A percentile compares a stretch with the other conserved stretches of the same genome.
Conservation (phyloP, 257 asterid genomes). For the Penstemon barbatus region DNA sequence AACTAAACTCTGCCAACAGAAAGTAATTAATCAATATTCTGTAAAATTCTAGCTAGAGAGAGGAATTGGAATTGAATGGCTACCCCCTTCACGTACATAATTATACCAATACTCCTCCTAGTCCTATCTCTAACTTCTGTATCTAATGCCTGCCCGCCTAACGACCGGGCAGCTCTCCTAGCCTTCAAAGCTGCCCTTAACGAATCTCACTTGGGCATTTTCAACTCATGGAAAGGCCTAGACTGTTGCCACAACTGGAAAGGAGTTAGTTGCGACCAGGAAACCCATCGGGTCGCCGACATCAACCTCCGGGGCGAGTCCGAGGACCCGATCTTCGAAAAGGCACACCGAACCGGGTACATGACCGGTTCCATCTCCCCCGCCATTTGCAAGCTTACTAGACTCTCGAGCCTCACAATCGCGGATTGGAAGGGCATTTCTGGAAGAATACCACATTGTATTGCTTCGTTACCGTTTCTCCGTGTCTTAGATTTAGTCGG, state of each 20-base stretch:
- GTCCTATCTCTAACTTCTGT: constrained; percentile 2
- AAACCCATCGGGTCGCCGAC: constrained; percentile 43
- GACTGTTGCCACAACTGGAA: constrained; percentile 58
- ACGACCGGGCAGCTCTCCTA: constrained; percentile 48
- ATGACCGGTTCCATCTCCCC: constrained; percentile 58
- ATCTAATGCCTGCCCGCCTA: constrained; percentile 37
- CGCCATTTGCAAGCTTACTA: constrained; percentile 38
- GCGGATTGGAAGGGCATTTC: constrained; percentile 61
- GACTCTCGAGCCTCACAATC: constrained; percentile 43
- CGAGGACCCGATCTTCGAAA: constrained; percentile 53
- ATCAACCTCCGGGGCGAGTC: constrained; percentile 56
- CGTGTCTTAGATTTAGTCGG: constrained; percentile 49
- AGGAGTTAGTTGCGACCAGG: constrained; percentile 57
- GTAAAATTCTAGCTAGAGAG: background rate
- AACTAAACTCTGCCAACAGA: no score
- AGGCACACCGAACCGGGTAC: constrained; percentile 47
- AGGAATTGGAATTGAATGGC: background rate
- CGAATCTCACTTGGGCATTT: constrained; percentile 47
- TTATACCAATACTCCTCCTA: background rate
- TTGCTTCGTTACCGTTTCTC: constrained; percentile 37
- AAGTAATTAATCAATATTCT: background rate
- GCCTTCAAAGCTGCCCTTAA: constrained; percentile 43
- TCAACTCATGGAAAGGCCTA: constrained; percentile 50
- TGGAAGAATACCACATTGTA: constrained; percentile 43
- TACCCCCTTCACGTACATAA: background rate